Evolutionary conservation across 140 eudicot genomes (phyloP), one percentile per base, ranked within the genome.

Genomic region (Ambrosia hybrid): DNA sequence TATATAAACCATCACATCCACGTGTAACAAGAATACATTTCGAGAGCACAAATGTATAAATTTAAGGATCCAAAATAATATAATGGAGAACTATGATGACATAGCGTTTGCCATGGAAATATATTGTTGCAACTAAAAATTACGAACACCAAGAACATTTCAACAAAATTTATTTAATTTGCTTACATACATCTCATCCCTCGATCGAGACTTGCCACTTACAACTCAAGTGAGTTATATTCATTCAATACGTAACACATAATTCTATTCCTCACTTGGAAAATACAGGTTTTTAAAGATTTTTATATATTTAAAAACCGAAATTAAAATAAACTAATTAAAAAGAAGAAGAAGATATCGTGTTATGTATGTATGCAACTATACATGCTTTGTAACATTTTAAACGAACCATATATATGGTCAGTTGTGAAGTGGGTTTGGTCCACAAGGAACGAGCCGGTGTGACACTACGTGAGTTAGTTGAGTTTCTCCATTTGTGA

Each of bases 371-470:
- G 4, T 12, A 60, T 71, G 48, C 2, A 70, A n/a, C n/a, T n/a
- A n/a, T n/a, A n/a, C n/a, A n/a, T 56, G n/a, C 6, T 64, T 71
- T 58, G 51, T 52, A 46, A 64, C 43, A 41, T 2, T 1, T 36
- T 21, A 39, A 6, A 4, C 0, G 57, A 64, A 67, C 12, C 78
- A 30, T 30, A 1, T 30, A 30, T 30, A 30, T 33, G 62, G n/a
- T 80, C 78, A 87, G 79, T 89, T 87, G 71, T 87, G 91, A 73
- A 89, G 86, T 5, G 94, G 94, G 72, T 89, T 87, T 12, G 96
- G 94, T 70, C 94, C 96, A 52, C 84, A 55, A 10, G 94, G 96
- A 56, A 89, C 90, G 1, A 58, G 48, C 21, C 89, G 78, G 39
- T 46, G 81, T 13, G 96, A 89, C 67, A 89, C 87, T 12, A 58